A percentile compares a stretch with the other conserved stretches of the same genome.
Conservation (phyloP, 495 filamentous ascomycete species). For the Coniosporium apollinis region DNA sequence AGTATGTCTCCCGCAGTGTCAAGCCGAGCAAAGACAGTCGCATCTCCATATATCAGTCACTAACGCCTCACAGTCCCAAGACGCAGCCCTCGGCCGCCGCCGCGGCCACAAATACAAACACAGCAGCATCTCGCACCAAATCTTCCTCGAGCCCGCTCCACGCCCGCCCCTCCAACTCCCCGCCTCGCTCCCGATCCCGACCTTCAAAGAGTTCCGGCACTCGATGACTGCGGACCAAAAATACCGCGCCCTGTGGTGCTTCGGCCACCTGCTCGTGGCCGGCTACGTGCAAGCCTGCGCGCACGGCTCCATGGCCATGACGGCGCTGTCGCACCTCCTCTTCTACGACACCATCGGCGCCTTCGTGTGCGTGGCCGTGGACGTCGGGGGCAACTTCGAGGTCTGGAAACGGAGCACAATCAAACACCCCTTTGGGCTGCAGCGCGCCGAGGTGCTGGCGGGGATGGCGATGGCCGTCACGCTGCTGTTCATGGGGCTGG, state of each 20-base stretch:
- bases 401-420: slow-evolving; percentile 91
- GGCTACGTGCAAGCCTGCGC: slow-evolving; percentile 70
- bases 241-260: slow-evolving; percentile 69
- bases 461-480: slow-evolving; percentile 96
- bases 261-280: slow-evolving; percentile 69
- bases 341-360: slow-evolving; percentile 90
- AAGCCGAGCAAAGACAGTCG: neutral
- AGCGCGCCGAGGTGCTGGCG: slow-evolving; percentile 81
- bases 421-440: slow-evolving; percentile 83
- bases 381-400: slow-evolving; percentile 88
- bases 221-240: slow-evolving; percentile 81
- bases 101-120: slow-evolving; percentile 97
- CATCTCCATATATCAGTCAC: too few species aligned
- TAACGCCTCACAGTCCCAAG: too few species aligned
- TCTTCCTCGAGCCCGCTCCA: slow-evolving; percentile 88
- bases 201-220: slow-evolving; percentile 62
- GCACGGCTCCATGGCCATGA: slow-evolving; percentile 78
- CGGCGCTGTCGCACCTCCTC: slow-evolving; percentile 79
- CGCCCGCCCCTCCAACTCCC: slow-evolving; percentile 76
- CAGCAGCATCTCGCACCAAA: slow-evolving; percentile 87
- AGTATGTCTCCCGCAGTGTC: slow-evolving; percentile 29
- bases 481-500: slow-evolving; percentile 88
- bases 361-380: slow-evolving; percentile 81
- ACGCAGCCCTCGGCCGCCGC: slow-evolving; percentile 84
- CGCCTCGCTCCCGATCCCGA: slow-evolving; percentile 89